A percentile compares a stretch with the other conserved stretches of the same genome.
Evolutionary conservation across 2,329 filamentous ascomycete genomes (phyloP).

Genomic region (Podosphaera fusca): DNA sequence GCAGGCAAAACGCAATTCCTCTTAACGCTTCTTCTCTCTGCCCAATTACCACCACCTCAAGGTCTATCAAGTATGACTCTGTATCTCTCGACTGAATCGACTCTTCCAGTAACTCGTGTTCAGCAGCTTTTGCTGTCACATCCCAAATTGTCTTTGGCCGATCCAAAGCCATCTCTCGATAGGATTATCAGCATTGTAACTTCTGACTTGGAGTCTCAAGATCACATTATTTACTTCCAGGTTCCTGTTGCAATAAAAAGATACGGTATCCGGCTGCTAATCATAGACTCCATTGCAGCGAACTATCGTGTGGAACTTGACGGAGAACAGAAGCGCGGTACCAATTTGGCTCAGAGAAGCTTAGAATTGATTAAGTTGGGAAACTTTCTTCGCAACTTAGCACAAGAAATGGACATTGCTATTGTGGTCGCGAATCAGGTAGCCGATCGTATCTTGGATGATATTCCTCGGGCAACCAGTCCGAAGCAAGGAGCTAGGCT

Average conservation of each 20-base stretch:
- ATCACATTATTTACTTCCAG: constrained; percentile 84
- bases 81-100: constrained; percentile 84
- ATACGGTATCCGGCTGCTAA: constrained; percentile 55
- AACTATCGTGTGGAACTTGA: constrained; percentile 90
- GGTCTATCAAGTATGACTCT: constrained; percentile 54
- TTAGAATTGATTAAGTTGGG: constrained; percentile 58
- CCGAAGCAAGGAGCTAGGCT: constrained; percentile 3
- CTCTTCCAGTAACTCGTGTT: constrained; percentile 61
- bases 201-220: constrained; percentile 79
- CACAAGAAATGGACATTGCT: constrained; percentile 50
- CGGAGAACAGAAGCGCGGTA: constrained; percentile 20
- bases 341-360: constrained; percentile 53
- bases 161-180: constrained; percentile 39
- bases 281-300: constrained; percentile 80
- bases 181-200: constrained; percentile 60
- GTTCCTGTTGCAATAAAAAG: constrained; percentile 63
- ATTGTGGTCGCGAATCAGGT: constrained; percentile 92
- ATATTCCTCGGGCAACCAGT: constrained; percentile 2
- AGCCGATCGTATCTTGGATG: constrained; percentile 49
- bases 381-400: constrained; percentile 51
- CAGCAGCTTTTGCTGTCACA: constrained; percentile 52
- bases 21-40: constrained; percentile 59
- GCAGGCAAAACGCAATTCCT: constrained; percentile 91
- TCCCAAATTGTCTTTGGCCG: constrained; percentile 28
- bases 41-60: constrained; percentile 53